A percentile compares a stretch with the other conserved stretches of the same genome.
phyloP scores from a whole-genome alignment of 441 rosid species.

The Adansonia grandidieri region DNA sequence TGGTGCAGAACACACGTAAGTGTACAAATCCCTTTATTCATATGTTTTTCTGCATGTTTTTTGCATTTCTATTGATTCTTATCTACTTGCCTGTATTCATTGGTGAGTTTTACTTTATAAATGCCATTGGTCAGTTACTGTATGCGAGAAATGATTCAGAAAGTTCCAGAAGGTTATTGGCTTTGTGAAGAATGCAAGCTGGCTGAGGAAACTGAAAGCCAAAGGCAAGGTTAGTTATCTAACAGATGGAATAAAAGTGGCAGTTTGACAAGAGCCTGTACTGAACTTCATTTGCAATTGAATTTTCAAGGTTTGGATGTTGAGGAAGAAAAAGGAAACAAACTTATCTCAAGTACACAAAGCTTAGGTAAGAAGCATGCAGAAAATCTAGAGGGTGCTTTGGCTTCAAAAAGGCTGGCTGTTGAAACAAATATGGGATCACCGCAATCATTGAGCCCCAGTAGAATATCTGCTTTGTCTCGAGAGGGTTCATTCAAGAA shows the following conservation, averaged over 20 bases:
- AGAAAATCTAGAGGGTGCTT: slow-evolving; percentile 59
- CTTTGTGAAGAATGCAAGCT: slow-evolving; percentile 94
- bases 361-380: slow-evolving; percentile 58
- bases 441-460: slow-evolving; percentile 58
- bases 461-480: slow-evolving; percentile 53
- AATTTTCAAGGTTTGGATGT: slow-evolving; percentile 46
- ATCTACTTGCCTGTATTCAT: slow-evolving; percentile 14
- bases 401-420: slow-evolving; percentile 63
- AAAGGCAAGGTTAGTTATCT: slow-evolving; percentile 64
- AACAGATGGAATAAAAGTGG: slow-evolving; percentile 17
- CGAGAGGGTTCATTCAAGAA: slow-evolving; percentile 75
- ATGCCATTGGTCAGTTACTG: slow-evolving; percentile 70
- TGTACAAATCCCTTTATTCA: slow-evolving; percentile 28
- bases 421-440: slow-evolving; percentile 61
- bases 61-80: slow-evolving; percentile 19
- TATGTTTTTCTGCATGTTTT: slow-evolving; percentile 22
- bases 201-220: slow-evolving; percentile 66
- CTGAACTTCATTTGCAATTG: slow-evolving; percentile 29
- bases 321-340: slow-evolving; percentile 52
- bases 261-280: background rate
- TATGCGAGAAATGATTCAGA: slow-evolving; percentile 85
- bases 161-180: slow-evolving; percentile 93
- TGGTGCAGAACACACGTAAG: slow-evolving; percentile 99
- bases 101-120: slow-evolving; percentile 25
- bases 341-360: slow-evolving; percentile 35